Conservation (phyloP, 1,284 basidiomycete species). For the Rhodotorula sp. region DNA sequence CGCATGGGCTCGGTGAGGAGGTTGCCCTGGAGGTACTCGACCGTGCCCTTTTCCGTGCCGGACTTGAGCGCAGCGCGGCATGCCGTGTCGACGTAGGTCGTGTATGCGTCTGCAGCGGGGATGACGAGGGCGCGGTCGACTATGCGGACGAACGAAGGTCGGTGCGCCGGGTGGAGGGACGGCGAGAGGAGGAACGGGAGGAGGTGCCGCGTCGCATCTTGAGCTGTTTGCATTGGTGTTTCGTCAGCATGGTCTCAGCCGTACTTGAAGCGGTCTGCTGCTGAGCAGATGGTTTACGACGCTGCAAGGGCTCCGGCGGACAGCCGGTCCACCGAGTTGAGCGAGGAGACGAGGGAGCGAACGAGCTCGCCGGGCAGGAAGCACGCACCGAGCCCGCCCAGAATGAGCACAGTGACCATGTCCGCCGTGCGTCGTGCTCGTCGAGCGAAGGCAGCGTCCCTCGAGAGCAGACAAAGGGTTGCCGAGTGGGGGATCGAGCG, state of each 20-base stretch:
- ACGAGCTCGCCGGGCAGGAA: too few species aligned
- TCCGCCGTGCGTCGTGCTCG: neutral
- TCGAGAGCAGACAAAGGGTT: too few species aligned
- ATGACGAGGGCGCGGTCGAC: slow-evolving; percentile 35
- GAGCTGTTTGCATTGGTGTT: neutral
- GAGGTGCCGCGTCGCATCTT: slow-evolving; percentile 32
- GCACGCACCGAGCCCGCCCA: slow-evolving; percentile 30
- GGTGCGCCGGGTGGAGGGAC: neutral
- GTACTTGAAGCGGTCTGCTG: too few species aligned
- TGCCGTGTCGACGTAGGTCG: slow-evolving; percentile 22
- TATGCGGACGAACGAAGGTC: slow-evolving; percentile 24
- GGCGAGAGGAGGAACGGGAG: slow-evolving; percentile 24
- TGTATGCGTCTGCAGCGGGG: slow-evolving; percentile 23
- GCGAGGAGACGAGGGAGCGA: neutral
- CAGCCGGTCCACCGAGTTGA: neutral
- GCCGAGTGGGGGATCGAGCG: too few species aligned
- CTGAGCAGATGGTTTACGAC: too few species aligned
- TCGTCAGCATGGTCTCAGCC: too few species aligned
- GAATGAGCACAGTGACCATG: slow-evolving; percentile 22
- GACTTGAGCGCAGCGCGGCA: slow-evolving; percentile 11
- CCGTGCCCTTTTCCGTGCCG: neutral
- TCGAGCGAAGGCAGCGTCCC: too few species aligned
- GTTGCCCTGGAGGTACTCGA: slow-evolving; percentile 36
- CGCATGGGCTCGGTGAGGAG: slow-evolving; percentile 22
- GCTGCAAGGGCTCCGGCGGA: neutral